These are phyloP conservation scores for Colletotrichum sp. DNA, from an alignment of 2,329 filamentous ascomycete species.

Conservation along the genomic window DNA sequence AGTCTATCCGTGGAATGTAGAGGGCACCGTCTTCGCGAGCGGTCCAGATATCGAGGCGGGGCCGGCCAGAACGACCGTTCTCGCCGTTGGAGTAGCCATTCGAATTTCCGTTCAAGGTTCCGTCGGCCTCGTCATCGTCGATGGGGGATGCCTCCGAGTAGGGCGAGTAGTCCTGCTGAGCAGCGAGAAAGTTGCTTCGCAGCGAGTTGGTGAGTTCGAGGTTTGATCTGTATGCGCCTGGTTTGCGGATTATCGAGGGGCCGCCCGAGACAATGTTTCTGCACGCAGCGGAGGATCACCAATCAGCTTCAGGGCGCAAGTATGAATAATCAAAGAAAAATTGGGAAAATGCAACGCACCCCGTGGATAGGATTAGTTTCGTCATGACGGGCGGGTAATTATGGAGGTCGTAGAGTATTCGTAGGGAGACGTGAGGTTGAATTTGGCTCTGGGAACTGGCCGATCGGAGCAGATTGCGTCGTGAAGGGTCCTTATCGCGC, in stretches of 20 bases:
- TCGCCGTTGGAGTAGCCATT: slow-evolving; percentile 34
- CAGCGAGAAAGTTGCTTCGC: slow-evolving; percentile 79
- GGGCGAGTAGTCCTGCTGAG: slow-evolving; percentile 66
- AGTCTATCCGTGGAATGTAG: slow-evolving; percentile 81
- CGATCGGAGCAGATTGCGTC: neutral
- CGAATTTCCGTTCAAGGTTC: slow-evolving; percentile 21
- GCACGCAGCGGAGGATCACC: slow-evolving; percentile 11
- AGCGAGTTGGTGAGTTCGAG: slow-evolving; percentile 90
- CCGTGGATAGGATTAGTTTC: slow-evolving; percentile 85
- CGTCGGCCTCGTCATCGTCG: slow-evolving; percentile 28
- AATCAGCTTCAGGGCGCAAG: slow-evolving; percentile 18
- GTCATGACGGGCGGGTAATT: slow-evolving; percentile 59
- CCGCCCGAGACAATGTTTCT: slow-evolving; percentile 86
- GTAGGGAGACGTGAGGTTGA: neutral
- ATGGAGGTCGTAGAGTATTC: neutral
- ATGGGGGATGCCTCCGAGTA: slow-evolving; percentile 27
- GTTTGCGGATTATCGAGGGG: slow-evolving; percentile 82
- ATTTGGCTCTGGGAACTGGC: neutral
- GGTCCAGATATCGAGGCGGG: slow-evolving; percentile 67
- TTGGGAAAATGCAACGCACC: slow-evolving; percentile 58
- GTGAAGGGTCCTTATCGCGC: slow-evolving; percentile 7
- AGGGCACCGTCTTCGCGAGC: slow-evolving; percentile 60
- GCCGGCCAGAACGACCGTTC: slow-evolving; percentile 29
- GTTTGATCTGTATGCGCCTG: slow-evolving; percentile 82
- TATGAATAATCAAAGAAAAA: slow-evolving; percentile 27